Base-by-base conservation (phyloP, 2,329 filamentous ascomycete genomes). In the Aureobasidium sp. region DNA sequence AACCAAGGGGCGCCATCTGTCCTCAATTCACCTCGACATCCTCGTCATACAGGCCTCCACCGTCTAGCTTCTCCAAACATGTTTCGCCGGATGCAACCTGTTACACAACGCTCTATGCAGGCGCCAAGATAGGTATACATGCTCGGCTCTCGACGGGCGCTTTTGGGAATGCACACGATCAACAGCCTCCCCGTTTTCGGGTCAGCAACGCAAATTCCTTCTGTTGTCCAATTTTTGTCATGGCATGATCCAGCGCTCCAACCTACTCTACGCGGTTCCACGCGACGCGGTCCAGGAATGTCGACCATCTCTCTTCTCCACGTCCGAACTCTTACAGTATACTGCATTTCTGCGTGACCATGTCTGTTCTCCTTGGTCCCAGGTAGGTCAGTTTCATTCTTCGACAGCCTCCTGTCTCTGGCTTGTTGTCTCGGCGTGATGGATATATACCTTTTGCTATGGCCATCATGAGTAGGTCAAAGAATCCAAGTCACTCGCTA, bases 321-420 rank as follows among this genome's bases (percentile, higher is more conserved):
- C 45, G 48, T 52, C 58, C 48, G 29, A 29, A 47, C 45, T 60
- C 44, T 50, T 33, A 29, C 45, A 37, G 42, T 59, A 48, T 47
- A 29, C 54, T 59, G 54, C 57, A 60, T 60, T 60, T 49, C 45
- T 60, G 57, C 57, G 57, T 60, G 57, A 60, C 35, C 45, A 59
- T 49, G 22, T 15, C 44, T 40, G 17, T 27, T 40, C 44, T 33
- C 22, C 54, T 57, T 57, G 53, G 53, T 45, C 42, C 54, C 54
- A 58, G 42, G 27, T 58, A 58, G 27, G 54, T 19, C 2, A 31
- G 19, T 29, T n/a, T n/a, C 50, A 57, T 62, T 62, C 50, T 62
- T 48, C 19, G 37, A 57, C 50, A 62, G 60, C 60, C 60, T 62
- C 50, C 60, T 48, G 22, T 50, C 4, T 49, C 31, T 54, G 9